Percentiles rank a stretch among this genome's conserved stretches.
These are phyloP conservation scores for Exophiala lecanii-corni DNA, from an alignment of 2,329 filamentous ascomycete species.

Conservation along the genomic window DNA sequence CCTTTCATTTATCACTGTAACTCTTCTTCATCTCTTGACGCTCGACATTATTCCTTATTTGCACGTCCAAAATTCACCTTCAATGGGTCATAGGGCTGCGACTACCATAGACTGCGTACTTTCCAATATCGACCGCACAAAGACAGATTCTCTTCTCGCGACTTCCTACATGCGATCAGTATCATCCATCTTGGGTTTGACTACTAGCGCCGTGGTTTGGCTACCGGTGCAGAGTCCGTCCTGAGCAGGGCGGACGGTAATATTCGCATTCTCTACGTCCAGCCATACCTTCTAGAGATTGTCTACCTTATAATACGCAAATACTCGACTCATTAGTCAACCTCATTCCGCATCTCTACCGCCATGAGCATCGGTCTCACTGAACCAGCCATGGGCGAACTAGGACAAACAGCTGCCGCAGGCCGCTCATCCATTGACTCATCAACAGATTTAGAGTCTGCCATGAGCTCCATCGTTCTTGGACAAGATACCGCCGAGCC, in stretches of 20 bases:
- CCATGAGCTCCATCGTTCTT: conserved; percentile 15
- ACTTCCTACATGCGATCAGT: conserved; percentile 13
- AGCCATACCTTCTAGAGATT: background rate
- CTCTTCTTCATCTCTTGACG: background rate
- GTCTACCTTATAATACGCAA: background rate
- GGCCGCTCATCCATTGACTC: conserved; percentile 3
- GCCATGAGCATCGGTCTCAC: conserved; percentile 19
- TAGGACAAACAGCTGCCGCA: conserved; percentile 1
- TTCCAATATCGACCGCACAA: conserved; percentile 2
- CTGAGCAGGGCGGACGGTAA: conserved; percentile 51
- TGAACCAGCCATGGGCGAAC: conserved; percentile 18
- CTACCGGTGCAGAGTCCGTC: conserved; percentile 48
- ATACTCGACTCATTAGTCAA: no score
- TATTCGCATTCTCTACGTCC: conserved; percentile 21
- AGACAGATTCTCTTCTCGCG: background rate
- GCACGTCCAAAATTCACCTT: conserved; percentile 11
- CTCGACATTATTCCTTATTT: background rate
- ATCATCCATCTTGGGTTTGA: conserved; percentile 5
- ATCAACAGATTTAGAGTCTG: conserved; percentile 9
- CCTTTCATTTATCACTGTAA: background rate
- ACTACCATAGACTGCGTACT: conserved; percentile 7
- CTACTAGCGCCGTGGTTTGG: conserved; percentile 34
- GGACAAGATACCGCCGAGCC: conserved; percentile 19
- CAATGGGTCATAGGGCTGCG: conserved; percentile 25
- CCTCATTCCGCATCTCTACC: background rate